Base-by-base conservation (phyloP, 2,329 filamentous ascomycete species). In the Fusarium irregulare region DNA sequence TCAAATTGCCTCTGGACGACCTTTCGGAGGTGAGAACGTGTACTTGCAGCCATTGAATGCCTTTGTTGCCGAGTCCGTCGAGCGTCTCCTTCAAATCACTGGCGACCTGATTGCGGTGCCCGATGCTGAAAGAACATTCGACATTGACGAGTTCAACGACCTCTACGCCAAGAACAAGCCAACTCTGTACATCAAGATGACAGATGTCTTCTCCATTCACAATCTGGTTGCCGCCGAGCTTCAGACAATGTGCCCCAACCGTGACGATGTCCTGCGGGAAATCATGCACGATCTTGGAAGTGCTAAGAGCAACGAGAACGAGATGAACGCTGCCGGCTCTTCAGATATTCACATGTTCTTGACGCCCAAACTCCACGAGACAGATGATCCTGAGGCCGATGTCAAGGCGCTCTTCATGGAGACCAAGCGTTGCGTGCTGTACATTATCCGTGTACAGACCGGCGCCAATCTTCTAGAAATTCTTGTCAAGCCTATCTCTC, bases 131-230 rank as follows among this genome's bases (percentile, higher is more conserved):
- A 87, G 89, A 55, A 96, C 96, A 25, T 99, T 98, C 77, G 94
- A 98, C 79, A 98, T 99, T 78, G 96, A 99, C 78, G 96, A 98
- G 79, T 99, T 96, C 87, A 98, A 98, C 78, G 96, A 99, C 77
- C 87, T 99, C 9, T 98, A 98, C 78, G 93, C 95, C 60, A 94
- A 97, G 79, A 96, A 94, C 70, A 97, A 97, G 80, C 96, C 96
- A 9, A 98, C 95, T 0, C 86, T 99, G n/a, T 99, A 98, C 83
- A 97, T 99, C 84, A 99, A 99, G 83, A 95, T 99, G 88, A 89
- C 92, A 18, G 96, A 99, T 78, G 94, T 99, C 60, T 98, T 99
- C 79, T 93, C 95, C 50, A 95, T 99, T 63, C 97, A 99, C 81
- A 93, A 91, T 69, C 86, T 98, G 23, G 88, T 98, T 57, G 91